These are phyloP conservation scores for Ulota crispa DNA, from an alignment of 225 moss, liverwort and hornwort species.

Conservation along the genomic window DNA sequence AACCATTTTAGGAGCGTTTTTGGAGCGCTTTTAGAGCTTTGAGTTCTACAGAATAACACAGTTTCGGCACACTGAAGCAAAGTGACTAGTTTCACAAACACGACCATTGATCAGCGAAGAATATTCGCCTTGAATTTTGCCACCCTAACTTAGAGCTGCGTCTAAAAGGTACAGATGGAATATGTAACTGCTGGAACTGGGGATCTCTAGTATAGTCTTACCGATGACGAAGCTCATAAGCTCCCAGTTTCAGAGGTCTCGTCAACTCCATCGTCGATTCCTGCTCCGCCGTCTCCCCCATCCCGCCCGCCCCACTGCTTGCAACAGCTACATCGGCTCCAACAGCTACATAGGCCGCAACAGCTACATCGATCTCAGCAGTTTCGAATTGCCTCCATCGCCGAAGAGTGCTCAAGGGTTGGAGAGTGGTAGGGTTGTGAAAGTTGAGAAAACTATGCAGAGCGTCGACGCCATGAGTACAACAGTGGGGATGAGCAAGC, in stretches of 20 bases:
- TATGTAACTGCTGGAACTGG: background rate
- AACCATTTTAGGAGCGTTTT: too few relatives aligned
- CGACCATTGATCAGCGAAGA: background rate
- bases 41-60: background rate
- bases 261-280: slow-evolving; percentile 5
- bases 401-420: background rate
- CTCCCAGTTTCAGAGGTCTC: slow-evolving; percentile 2
- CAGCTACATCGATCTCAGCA: background rate
- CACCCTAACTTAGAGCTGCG: too few relatives aligned
- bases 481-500: too few relatives aligned
- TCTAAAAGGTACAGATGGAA: background rate
- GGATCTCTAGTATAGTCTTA: background rate
- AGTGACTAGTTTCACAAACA: background rate
- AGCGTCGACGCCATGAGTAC: background rate
- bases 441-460: too few relatives aligned
- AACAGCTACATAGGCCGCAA: background rate
- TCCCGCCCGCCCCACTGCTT: background rate
- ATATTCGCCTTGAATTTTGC: background rate
- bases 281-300: background rate
- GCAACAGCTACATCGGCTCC: background rate
- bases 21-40: too few relatives aligned
- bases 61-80: background rate
- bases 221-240: slow-evolving; percentile 17
- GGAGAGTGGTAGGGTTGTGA: background rate
- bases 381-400: background rate